phyloP scores from a whole-genome alignment of 139 green algal species.

The Micractinium conductrix region DNA sequence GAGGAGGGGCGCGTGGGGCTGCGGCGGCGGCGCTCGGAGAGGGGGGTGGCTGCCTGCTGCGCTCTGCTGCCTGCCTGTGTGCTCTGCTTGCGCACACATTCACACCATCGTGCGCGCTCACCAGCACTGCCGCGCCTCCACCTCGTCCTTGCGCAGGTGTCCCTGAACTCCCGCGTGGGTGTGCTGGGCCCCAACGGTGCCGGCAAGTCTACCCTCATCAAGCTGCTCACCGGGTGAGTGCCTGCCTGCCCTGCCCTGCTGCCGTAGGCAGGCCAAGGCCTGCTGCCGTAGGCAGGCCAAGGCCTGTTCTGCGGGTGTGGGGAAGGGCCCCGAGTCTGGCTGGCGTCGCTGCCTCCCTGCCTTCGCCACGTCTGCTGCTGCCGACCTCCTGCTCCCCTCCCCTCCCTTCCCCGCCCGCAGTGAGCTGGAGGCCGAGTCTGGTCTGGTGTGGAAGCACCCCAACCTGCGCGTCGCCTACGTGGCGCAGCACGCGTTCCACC shows the following conservation, averaged over 20 bases:
- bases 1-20: constrained; percentile 62
- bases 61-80: too few species aligned
- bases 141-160: too few species aligned
- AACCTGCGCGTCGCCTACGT: constrained; percentile 74
- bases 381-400: background rate
- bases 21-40: too few species aligned
- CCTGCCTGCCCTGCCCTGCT: background rate
- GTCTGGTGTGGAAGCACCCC: constrained; percentile 76
- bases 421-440: constrained; percentile 57
- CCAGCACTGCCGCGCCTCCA: too few species aligned
- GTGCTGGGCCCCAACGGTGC: constrained; percentile 73
- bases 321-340: background rate
- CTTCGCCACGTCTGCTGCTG: background rate
- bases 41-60: too few species aligned
- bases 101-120: too few species aligned
- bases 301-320: too few species aligned
- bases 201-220: constrained; percentile 78
- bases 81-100: too few species aligned
- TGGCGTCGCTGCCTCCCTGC: background rate
- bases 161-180: constrained; percentile 61
- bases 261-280: too few species aligned
- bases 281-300: too few species aligned
- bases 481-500: constrained; percentile 65
- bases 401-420: too few species aligned
- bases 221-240: constrained; percentile 55